Evolutionary conservation across 2,329 filamentous ascomycete genomes (phyloP).

Genomic region (Penicillium brasilianum): DNA sequence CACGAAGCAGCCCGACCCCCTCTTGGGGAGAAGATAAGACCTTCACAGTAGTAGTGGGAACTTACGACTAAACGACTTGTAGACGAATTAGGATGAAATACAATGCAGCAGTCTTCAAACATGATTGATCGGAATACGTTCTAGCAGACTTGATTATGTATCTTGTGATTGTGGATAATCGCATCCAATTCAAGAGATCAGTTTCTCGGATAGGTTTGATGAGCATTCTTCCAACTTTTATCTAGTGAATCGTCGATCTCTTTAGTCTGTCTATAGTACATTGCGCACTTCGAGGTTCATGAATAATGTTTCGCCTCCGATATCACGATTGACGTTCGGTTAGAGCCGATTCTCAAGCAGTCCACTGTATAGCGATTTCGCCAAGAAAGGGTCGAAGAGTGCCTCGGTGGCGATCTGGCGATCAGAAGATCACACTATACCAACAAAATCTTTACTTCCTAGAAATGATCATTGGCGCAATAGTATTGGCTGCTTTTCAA

Average conservation of each 20-base stretch:
- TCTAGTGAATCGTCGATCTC: too few species aligned
- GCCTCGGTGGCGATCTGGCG: background rate
- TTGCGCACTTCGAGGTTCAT: background rate
- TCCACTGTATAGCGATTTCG: conserved; percentile 1
- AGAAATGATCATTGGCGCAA: too few species aligned
- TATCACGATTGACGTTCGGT: conserved; percentile 3
- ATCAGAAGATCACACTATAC: background rate
- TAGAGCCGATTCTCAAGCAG: background rate
- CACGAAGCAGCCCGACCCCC: background rate
- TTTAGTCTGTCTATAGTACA: background rate
- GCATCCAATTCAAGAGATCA: too few species aligned
- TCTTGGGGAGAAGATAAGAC: background rate
- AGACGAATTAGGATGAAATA: conserved; percentile 3
- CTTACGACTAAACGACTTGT: background rate
- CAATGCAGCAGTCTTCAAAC: too few species aligned
- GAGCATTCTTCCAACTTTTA: background rate
- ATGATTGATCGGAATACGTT: too few species aligned
- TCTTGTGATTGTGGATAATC: too few species aligned
- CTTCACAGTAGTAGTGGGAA: background rate
- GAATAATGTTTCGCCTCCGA: background rate
- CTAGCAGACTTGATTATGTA: too few species aligned
- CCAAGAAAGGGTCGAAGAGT: background rate
- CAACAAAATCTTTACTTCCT: conserved; percentile 2
- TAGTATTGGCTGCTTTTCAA: background rate
- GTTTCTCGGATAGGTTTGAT: background rate